Percentiles rank a stretch among this genome's conserved stretches.
These are phyloP conservation scores for Neoascochyta sp. DNA, from an alignment of 2,329 filamentous ascomycete species.

Conservation along the genomic window DNA sequence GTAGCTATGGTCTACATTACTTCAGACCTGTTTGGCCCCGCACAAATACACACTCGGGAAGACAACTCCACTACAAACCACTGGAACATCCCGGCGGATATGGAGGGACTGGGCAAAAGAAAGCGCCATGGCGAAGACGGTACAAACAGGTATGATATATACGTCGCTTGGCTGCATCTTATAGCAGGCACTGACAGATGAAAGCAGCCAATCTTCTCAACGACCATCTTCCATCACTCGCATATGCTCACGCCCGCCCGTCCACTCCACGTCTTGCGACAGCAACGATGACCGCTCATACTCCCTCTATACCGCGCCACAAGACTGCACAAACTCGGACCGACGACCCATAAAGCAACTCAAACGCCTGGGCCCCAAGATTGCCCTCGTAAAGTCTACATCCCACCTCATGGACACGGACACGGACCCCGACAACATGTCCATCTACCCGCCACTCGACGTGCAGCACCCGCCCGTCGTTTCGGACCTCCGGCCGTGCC, in stretches of 20 bases:
- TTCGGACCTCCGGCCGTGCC: constrained; percentile 51
- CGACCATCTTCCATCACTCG: too few relatives aligned
- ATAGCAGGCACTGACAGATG: too few relatives aligned
- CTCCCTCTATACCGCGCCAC: constrained; percentile 5
- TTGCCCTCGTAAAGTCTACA: constrained; percentile 22
- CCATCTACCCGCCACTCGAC: constrained; percentile 1
- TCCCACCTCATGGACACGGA: constrained; percentile 36
- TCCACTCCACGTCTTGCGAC: constrained; percentile 11
- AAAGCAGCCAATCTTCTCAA: too few relatives aligned
- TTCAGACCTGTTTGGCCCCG: constrained; percentile 31
- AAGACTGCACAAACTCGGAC: constrained; percentile 13
- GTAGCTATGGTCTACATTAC: constrained; percentile 37
- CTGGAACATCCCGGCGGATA: constrained; percentile 20
- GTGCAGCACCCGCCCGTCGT: constrained; percentile 5
- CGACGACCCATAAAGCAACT: constrained; percentile 31
- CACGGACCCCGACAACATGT: constrained; percentile 8
- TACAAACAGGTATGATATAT: constrained; percentile 10
- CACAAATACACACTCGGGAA: constrained; percentile 9
- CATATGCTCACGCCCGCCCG: too few relatives aligned
- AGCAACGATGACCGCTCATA: constrained; percentile 14
- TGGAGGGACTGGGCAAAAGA: constrained; percentile 28
- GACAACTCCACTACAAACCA: constrained; percentile 5
- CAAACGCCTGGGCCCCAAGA: constrained; percentile 22
- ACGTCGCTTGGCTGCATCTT: too few relatives aligned
- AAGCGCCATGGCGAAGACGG: constrained; percentile 21